Evolutionary conservation across 2,329 filamentous ascomycete species (phyloP).

Genomic region (Hymenoscyphus fraxineus): DNA sequence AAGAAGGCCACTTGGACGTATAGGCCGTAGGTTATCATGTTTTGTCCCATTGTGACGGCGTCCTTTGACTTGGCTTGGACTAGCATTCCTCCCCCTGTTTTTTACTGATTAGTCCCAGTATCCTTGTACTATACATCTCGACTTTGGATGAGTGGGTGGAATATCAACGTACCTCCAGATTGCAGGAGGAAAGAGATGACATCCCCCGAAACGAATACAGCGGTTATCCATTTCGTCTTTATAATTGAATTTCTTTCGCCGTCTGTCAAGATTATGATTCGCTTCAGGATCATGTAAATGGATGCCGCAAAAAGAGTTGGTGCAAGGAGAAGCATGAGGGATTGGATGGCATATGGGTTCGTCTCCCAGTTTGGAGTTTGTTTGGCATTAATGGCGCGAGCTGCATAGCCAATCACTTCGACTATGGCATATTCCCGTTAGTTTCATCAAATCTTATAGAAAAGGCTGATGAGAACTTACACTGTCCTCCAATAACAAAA

Average conservation of each 20-base stretch:
- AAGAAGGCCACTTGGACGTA: slow-evolving; percentile 49
- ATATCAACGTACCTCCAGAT: slow-evolving; percentile 18
- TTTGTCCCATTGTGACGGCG: slow-evolving; percentile 34
- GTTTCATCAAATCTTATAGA: not conserved
- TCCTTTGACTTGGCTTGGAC: slow-evolving; percentile 17
- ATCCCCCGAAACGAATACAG: slow-evolving; percentile 45
- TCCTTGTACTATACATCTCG: too few species aligned
- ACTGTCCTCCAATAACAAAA: slow-evolving; percentile 49
- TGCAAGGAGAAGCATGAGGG: slow-evolving; percentile 37
- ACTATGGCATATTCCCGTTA: slow-evolving; percentile 30
- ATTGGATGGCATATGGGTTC: slow-evolving; percentile 36
- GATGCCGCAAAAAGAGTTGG: slow-evolving; percentile 40
- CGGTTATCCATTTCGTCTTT: slow-evolving; percentile 41
- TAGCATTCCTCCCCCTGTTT: slow-evolving; percentile 32
- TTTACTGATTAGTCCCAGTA: not conserved
- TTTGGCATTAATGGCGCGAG: slow-evolving; percentile 27
- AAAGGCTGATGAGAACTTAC: slow-evolving; percentile 34
- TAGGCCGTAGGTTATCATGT: slow-evolving; percentile 46
- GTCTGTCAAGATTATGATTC: slow-evolving; percentile 37
- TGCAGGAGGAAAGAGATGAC: slow-evolving; percentile 45
- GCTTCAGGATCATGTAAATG: slow-evolving; percentile 41
- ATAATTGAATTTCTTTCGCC: slow-evolving; percentile 41
- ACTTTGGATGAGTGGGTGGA: too few species aligned
- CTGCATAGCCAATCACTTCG: slow-evolving; percentile 38
- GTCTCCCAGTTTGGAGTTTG: slow-evolving; percentile 27